Conservation (phyloP, 2,329 filamentous ascomycete species). For the Talaromyces pinophilus region DNA sequence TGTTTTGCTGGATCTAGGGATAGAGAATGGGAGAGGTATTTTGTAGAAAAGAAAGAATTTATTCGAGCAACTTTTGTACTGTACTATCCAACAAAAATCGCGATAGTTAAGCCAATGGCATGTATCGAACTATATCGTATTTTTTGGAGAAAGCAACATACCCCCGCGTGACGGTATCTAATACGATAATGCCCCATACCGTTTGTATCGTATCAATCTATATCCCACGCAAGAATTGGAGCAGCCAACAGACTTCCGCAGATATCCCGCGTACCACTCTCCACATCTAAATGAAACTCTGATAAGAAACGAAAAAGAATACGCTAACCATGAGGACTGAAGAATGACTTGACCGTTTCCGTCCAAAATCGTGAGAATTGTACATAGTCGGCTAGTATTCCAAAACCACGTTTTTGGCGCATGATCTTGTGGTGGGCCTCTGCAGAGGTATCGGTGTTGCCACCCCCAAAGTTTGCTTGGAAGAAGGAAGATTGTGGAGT, state of each 20-base stretch:
- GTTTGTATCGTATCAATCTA: too few species aligned
- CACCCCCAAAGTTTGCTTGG: neutral
- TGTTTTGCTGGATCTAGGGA: neutral
- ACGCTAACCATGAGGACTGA: neutral
- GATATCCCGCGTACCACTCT: constrained; percentile 7
- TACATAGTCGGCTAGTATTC: neutral
- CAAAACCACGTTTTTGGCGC: neutral
- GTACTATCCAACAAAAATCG: neutral
- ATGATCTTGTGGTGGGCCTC: neutral
- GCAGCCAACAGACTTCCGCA: neutral
- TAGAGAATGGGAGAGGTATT: neutral
- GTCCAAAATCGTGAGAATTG: neutral
- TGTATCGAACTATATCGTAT: neutral
- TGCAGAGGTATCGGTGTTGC: neutral
- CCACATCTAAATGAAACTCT: neutral
- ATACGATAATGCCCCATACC: neutral
- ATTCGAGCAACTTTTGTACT: neutral
- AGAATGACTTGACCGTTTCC: neutral
- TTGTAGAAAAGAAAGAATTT: neutral
- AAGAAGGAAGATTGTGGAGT: neutral
- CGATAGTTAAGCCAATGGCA: neutral
- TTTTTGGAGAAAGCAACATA: neutral
- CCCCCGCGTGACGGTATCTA: neutral
- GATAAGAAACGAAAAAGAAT: neutral
- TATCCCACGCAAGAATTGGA: constrained; percentile 16